phyloP scores from a whole-genome alignment of 2,329 filamentous ascomycete species.

The Fusarium zealandicum region DNA sequence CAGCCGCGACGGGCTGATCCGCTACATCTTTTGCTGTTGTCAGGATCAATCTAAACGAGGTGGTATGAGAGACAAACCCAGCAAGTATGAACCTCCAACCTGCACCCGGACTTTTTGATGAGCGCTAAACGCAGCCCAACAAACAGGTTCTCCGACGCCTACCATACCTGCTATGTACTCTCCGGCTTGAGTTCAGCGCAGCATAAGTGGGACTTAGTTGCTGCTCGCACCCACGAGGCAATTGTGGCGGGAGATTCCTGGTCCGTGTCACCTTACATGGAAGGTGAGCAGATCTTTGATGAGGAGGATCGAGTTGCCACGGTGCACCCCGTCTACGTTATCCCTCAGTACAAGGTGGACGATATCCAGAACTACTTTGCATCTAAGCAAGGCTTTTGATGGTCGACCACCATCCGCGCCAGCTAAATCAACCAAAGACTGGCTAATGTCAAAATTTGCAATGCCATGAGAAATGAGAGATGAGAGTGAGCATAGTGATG shows the following conservation, averaged over 20 bases:
- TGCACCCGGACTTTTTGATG: conserved; percentile 22
- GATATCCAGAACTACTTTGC: conserved; percentile 71
- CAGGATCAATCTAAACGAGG: conserved; percentile 76
- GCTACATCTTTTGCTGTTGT: conserved; percentile 90
- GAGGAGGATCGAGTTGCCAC: conserved; percentile 72
- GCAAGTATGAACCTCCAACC: conserved; percentile 66
- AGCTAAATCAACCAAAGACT: conserved; percentile 2
- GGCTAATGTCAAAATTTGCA: neutral
- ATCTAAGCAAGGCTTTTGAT: conserved; percentile 63
- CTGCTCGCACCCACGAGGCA: conserved; percentile 44
- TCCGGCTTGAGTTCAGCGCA: conserved; percentile 85
- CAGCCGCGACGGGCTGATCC: conserved; percentile 82
- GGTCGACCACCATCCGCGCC: conserved; percentile 1
- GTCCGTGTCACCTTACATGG: conserved; percentile 57
- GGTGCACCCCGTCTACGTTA: conserved; percentile 85
- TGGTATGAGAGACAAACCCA: conserved; percentile 91
- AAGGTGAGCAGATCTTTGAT: conserved; percentile 70
- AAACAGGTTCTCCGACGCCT: conserved; percentile 77
- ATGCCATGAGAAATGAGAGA: conserved; percentile 18
- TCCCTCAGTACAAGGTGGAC: conserved; percentile 74
- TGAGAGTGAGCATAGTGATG: neutral
- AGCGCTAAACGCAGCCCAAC: conserved; percentile 32
- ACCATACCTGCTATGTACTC: conserved; percentile 92
- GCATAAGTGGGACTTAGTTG: conserved; percentile 64
- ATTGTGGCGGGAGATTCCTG: conserved; percentile 52